A percentile compares a stretch with the other conserved stretches of the same genome.
phyloP scores from a whole-genome alignment of 2,329 filamentous ascomycete species.

The Eutypella sp. region DNA sequence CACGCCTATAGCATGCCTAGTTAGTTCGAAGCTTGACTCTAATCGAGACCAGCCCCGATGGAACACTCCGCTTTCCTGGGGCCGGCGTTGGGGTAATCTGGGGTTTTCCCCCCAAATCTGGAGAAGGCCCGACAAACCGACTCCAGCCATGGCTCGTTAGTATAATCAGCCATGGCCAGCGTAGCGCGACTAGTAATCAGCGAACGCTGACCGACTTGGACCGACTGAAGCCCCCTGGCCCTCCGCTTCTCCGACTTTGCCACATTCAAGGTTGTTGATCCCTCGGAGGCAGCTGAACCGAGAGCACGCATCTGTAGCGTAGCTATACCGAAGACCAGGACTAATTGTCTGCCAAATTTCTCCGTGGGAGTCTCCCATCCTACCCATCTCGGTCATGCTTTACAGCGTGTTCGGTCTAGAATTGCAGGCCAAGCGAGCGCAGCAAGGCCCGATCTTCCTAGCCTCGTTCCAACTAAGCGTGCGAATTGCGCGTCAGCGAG shows the following conservation, averaged over 20 bases:
- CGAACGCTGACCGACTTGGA: not conserved
- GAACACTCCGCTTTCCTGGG: not conserved
- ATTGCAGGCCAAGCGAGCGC: no score
- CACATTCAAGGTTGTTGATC: not conserved
- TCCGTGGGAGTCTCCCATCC: not conserved
- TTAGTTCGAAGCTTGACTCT: not conserved
- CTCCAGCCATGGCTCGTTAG: no score
- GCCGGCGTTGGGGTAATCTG: not conserved
- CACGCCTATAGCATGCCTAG: not conserved
- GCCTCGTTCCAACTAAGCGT: no score
- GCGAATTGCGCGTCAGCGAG: no score
- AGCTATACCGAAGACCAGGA: not conserved
- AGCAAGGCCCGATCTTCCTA: no score
- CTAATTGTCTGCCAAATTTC: not conserved
- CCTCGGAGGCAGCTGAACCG: not conserved
- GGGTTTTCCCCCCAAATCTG: not conserved
- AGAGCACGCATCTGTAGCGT: not conserved
- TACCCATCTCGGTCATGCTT: not conserved
- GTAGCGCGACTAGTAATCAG: no score
- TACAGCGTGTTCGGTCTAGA: no score
- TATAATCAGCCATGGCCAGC: no score
- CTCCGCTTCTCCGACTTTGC: not conserved
- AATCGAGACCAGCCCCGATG: not conserved
- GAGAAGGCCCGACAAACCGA: not conserved
- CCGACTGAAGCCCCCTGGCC: not conserved